Evolutionary conservation across 768 basidiomycete species (phyloP).

Genomic region (Baorangia bicolor): DNA sequence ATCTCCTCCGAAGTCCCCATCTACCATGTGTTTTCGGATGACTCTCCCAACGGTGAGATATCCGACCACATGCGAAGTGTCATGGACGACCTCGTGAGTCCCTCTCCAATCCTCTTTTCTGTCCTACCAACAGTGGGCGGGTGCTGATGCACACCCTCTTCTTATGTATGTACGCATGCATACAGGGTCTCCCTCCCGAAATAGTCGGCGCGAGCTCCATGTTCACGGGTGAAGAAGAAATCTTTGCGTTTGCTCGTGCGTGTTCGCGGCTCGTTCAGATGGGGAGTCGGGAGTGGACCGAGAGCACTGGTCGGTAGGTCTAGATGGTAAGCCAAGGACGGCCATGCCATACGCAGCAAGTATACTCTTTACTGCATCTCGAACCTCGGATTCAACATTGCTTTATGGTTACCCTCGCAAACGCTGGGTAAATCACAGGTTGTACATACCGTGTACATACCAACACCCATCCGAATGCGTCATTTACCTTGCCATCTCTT

Average conservation of each 20-base stretch:
- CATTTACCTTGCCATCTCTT: neutral
- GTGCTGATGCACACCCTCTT: neutral
- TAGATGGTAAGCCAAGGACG: neutral
- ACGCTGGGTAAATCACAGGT: neutral
- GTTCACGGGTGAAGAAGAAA: constrained; percentile 94
- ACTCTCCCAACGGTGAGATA: constrained; percentile 43
- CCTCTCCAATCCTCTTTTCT: neutral
- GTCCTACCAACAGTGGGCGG: neutral
- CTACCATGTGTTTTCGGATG: constrained; percentile 84
- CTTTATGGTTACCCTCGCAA: neutral
- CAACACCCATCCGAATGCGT: neutral
- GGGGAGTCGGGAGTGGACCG: constrained; percentile 88
- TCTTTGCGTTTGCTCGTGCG: constrained; percentile 96
- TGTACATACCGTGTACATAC: neutral
- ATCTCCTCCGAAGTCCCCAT: constrained; percentile 92
- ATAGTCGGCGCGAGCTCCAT: constrained; percentile 81
- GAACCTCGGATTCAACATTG: neutral
- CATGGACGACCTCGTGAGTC: constrained; percentile 90
- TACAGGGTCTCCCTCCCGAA: constrained; percentile 74
- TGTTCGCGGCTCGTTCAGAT: constrained; percentile 85
- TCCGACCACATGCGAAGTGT: constrained; percentile 89
- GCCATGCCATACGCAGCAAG: neutral
- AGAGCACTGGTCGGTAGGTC: constrained; percentile 35
- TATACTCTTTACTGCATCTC: too few species aligned
- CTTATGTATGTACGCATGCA: neutral